These are phyloP conservation scores for Rickenella mellea DNA, from an alignment of 768 basidiomycete species.

Conservation along the genomic window DNA sequence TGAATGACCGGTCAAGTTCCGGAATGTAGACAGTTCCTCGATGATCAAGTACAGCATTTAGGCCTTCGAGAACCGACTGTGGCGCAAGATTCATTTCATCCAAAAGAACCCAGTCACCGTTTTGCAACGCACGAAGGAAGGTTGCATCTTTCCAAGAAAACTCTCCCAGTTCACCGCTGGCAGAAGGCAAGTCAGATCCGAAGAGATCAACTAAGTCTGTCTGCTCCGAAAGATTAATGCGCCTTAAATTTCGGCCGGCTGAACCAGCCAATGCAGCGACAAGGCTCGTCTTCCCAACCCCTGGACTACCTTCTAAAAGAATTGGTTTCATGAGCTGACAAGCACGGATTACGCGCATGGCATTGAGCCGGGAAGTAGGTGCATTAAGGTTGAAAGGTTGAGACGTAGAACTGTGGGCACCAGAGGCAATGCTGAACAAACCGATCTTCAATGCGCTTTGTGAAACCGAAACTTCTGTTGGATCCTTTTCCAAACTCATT, in stretches of 20 bases:
- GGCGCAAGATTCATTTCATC: slow-evolving; percentile 99
- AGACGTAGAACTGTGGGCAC: slow-evolving; percentile 26
- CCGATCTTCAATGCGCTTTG: slow-evolving; percentile 48
- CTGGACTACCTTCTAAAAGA: slow-evolving; percentile 93
- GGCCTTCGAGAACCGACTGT: slow-evolving; percentile 91
- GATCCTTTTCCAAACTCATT: neutral
- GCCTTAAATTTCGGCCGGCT: slow-evolving; percentile 69
- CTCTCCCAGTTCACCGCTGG: slow-evolving; percentile 83
- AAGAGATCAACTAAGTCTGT: slow-evolving; percentile 95
- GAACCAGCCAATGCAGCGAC: slow-evolving; percentile 78
- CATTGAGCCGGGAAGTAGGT: slow-evolving; percentile 83
- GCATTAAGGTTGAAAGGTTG: slow-evolving; percentile 72
- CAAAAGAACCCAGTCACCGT: slow-evolving; percentile 95
- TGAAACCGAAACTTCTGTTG: neutral
- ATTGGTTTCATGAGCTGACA: slow-evolving; percentile 88
- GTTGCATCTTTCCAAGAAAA: slow-evolving; percentile 98
- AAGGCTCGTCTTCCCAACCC: slow-evolving; percentile 95
- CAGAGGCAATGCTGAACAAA: slow-evolving; percentile 61
- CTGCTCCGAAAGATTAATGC: slow-evolving; percentile 97
- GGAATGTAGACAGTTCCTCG: slow-evolving; percentile 92
- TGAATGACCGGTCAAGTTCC: slow-evolving; percentile 84
- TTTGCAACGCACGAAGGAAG: slow-evolving; percentile 85
- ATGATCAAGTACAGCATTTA: slow-evolving; percentile 94
- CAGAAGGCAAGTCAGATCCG: slow-evolving; percentile 91
- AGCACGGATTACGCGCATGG: slow-evolving; percentile 80